Percentiles rank a stretch among this genome's conserved stretches.
Conservation (phyloP, 768 basidiomycete genomes). For the Boletus huronensis region DNA sequence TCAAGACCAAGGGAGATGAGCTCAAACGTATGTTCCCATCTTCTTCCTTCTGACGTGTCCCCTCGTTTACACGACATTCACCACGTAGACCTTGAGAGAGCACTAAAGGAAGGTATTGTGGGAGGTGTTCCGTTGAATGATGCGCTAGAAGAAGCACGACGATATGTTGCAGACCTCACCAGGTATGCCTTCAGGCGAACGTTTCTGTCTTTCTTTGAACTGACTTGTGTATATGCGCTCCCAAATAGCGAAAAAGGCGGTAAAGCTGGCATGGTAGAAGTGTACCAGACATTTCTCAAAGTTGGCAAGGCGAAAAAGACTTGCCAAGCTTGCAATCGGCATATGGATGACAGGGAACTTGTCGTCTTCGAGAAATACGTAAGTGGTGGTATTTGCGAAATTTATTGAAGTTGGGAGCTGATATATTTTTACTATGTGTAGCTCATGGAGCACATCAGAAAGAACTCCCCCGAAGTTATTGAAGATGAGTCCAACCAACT, state of each 20-base stretch:
- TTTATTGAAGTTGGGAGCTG: neutral
- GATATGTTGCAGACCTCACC: slow-evolving; percentile 13
- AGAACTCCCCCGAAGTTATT: slow-evolving; percentile 45
- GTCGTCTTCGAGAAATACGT: slow-evolving; percentile 71
- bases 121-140: slow-evolving; percentile 41
- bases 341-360: slow-evolving; percentile 52
- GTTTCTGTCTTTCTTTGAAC: neutral
- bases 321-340: slow-evolving; percentile 77
- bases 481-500: slow-evolving; percentile 37
- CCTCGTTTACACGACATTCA: neutral
- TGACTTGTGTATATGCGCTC: neutral
- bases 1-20: slow-evolving; percentile 60
- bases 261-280: slow-evolving; percentile 37
- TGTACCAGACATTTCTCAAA: slow-evolving; percentile 54
- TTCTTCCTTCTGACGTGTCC: too few relatives aligned
- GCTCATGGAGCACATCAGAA: slow-evolving; percentile 63
- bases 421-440: slow-evolving; percentile 26
- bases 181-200: slow-evolving; percentile 7
- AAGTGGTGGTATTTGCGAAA: slow-evolving; percentile 15
- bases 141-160: slow-evolving; percentile 42
- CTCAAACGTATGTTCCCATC: slow-evolving; percentile 47
- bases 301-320: slow-evolving; percentile 59
- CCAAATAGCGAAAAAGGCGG: slow-evolving; percentile 15
- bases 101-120: slow-evolving; percentile 39
- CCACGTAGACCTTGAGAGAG: slow-evolving; percentile 38